phyloP scores from a whole-genome alignment of 345 rosid species.

The Luvunga scandens region DNA sequence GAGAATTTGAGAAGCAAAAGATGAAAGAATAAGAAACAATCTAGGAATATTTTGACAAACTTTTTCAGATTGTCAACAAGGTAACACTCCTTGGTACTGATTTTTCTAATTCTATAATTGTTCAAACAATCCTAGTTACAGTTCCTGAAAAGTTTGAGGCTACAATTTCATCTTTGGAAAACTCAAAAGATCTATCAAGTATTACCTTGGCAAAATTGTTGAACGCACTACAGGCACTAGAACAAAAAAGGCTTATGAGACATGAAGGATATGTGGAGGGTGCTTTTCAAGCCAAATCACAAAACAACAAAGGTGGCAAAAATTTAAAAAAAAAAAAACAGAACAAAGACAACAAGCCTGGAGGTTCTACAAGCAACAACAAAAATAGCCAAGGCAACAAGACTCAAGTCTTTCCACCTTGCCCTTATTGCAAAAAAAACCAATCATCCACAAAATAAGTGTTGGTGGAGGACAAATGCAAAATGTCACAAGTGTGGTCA shows the following conservation, averaged over 20 bases:
- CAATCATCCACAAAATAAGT: constrained; percentile 3
- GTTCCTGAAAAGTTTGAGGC: constrained; percentile 9
- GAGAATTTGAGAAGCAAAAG: neutral
- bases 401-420: neutral
- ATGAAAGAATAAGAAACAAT: constrained; percentile 4
- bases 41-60: neutral
- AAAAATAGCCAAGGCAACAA: neutral
- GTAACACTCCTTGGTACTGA: constrained; percentile 5
- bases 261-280: constrained; percentile 3
- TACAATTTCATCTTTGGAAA: constrained; percentile 7
- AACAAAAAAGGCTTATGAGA: constrained; percentile 11
- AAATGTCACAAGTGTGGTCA: constrained; percentile 14
- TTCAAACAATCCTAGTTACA: constrained; percentile 8
- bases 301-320: neutral
- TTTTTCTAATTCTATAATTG: constrained; percentile 8
- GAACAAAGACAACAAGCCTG: neutral
- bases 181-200: constrained; percentile 13
- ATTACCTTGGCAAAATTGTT: constrained; percentile 11
- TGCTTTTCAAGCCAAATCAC: neutral
- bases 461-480: constrained; percentile 11
- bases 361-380: neutral
- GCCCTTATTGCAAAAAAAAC: constrained; percentile 8
- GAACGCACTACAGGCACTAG: constrained; percentile 12
- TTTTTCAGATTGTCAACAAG: neutral
- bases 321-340: neutral